A percentile compares a stretch with the other conserved stretches of the same genome.
Conservation (phyloP, 306 rosid genomes). For the Cucurbita pepo region DNA sequence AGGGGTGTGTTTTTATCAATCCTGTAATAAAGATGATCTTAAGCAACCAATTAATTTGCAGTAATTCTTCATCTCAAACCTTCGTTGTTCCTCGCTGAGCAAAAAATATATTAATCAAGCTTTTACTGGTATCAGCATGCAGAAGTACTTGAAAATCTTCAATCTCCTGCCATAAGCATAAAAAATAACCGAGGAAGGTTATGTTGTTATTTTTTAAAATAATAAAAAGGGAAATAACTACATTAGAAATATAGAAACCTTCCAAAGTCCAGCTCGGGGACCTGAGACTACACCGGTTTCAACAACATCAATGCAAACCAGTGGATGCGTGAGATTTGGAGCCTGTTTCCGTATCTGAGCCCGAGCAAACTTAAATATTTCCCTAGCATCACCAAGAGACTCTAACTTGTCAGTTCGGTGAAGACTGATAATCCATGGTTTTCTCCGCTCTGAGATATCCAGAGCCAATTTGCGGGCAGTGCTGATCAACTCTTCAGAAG, state of each 20-base stretch:
- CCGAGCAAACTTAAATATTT: slow-evolving; percentile 69
- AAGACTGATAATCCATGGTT: slow-evolving; percentile 89
- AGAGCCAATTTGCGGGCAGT: slow-evolving; percentile 81
- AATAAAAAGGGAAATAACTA: background rate
- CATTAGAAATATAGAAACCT: slow-evolving; percentile 33
- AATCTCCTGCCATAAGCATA: slow-evolving; percentile 58
- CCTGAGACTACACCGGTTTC: slow-evolving; percentile 83
- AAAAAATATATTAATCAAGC: slow-evolving; percentile 76
- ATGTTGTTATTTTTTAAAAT: background rate
- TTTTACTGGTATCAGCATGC: slow-evolving; percentile 50
- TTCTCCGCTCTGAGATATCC: slow-evolving; percentile 46
- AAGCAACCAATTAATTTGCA: background rate
- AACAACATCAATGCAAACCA: slow-evolving; percentile 80
- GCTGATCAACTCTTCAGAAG: slow-evolving; percentile 51
- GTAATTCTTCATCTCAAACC: slow-evolving; percentile 33
- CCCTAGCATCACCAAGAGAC: slow-evolving; percentile 86
- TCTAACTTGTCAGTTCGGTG: slow-evolving; percentile 68
- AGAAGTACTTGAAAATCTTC: slow-evolving; percentile 50
- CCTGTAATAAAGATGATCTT: background rate
- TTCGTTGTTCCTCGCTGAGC: slow-evolving; percentile 84
- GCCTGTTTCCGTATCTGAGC: slow-evolving; percentile 59
- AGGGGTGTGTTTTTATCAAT: background rate
- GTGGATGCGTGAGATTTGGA: slow-evolving; percentile 84
- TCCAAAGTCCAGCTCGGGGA: slow-evolving; percentile 77
- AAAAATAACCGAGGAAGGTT: background rate